A percentile compares a stretch with the other conserved stretches of the same genome.
phyloP scores from a whole-genome alignment of 148 eudicot genomes.

The Amaranthus cruentus region DNA sequence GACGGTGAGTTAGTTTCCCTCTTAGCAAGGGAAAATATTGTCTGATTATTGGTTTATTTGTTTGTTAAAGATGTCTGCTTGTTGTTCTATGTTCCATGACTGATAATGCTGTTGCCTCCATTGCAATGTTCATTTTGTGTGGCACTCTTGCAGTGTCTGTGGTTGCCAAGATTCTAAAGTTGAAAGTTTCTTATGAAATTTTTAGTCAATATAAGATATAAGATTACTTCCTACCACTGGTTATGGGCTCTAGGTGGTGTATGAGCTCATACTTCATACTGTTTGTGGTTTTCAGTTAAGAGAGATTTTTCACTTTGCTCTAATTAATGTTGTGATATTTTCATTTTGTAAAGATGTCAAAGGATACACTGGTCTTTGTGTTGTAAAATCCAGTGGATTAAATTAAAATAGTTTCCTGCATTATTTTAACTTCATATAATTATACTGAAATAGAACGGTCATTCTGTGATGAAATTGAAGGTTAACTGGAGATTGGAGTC shows the following conservation, averaged over 20 bases:
- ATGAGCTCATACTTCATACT: not conserved
- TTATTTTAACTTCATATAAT: not conserved
- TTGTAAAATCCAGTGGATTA: not conserved
- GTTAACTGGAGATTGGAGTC: not conserved
- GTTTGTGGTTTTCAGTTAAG: not conserved
- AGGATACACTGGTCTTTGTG: not conserved
- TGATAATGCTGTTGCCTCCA: not conserved
- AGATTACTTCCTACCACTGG: not conserved
- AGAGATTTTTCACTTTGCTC: not conserved
- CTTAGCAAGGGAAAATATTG: not conserved
- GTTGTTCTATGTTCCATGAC: not conserved
- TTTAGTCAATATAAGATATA: not conserved
- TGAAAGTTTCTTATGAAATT: not conserved
- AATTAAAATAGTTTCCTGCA: not conserved
- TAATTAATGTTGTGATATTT: not conserved
- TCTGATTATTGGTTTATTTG: not conserved
- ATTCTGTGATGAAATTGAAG: not conserved
- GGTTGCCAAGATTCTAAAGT: not conserved
- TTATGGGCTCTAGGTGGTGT: not conserved
- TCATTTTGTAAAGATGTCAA: not conserved
- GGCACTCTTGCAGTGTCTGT: too few relatives aligned
- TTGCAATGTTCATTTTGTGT: not conserved
- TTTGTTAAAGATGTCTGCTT: not conserved
- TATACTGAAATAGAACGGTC: not conserved
- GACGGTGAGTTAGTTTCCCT: constrained; percentile 54